Percentiles rank a stretch among this genome's conserved stretches.
These are phyloP conservation scores for Jatropha curcas DNA, from an alignment of 345 rosid species.

Conservation along the genomic window DNA sequence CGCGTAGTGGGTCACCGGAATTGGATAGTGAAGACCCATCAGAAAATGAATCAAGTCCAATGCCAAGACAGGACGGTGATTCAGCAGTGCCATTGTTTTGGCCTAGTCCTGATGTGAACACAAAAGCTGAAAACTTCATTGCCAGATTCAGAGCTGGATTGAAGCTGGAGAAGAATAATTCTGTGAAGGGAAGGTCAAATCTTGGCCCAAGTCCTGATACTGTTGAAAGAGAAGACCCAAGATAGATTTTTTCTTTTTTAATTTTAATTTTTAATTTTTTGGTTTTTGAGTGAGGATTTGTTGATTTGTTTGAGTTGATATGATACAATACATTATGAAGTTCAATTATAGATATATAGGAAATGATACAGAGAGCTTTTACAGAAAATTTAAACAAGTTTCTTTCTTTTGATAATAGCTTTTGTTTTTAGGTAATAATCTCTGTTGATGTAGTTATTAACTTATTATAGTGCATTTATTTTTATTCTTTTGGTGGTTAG, in stretches of 20 bases:
- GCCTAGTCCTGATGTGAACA: conserved; percentile 87
- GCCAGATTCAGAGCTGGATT: conserved; percentile 78
- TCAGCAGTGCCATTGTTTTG: conserved; percentile 38
- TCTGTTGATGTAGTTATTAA: neutral
- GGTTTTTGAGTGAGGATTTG: conserved; percentile 13
- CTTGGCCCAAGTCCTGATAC: conserved; percentile 45
- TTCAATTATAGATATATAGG: neutral
- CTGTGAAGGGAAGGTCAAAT: conserved; percentile 57
- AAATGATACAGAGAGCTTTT: neutral
- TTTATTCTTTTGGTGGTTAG: neutral
- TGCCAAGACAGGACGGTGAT: conserved; percentile 6
- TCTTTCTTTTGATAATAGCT: no score
- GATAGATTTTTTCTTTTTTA: neutral
- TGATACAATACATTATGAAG: neutral
- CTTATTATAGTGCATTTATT: neutral
- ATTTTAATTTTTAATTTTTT: neutral
- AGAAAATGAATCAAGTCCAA: conserved; percentile 31
- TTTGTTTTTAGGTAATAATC: neutral
- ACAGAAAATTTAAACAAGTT: neutral
- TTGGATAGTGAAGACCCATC: conserved; percentile 39
- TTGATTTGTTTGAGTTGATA: neutral
- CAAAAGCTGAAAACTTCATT: conserved; percentile 82
- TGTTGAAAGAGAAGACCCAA: conserved; percentile 14
- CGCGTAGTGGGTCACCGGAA: conserved; percentile 57
- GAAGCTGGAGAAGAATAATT: conserved; percentile 69